Evolutionary conservation across 352 stramenopile genomes (phyloP).

Genomic region (Pythium plurisporium): DNA sequence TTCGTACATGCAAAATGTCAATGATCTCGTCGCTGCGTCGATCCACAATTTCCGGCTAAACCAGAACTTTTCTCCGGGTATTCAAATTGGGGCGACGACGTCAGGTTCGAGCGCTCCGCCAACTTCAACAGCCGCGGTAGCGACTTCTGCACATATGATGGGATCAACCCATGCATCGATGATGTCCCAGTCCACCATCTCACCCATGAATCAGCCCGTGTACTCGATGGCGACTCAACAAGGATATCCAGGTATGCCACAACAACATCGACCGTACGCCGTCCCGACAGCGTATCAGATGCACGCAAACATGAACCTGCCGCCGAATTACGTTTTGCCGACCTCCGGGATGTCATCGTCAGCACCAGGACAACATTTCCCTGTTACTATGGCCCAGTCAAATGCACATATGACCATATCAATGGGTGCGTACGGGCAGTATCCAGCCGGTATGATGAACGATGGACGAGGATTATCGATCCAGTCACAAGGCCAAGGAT

Average conservation of each 20-base stretch:
- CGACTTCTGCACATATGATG: slow-evolving; percentile 11
- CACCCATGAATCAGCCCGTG: slow-evolving; percentile 34
- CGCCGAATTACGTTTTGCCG: slow-evolving; percentile 50
- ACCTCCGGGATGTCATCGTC: slow-evolving; percentile 7
- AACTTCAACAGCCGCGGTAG: background rate
- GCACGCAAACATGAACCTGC: slow-evolving; percentile 35
- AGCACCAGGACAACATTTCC: slow-evolving; percentile 5
- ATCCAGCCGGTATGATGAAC: slow-evolving; percentile 4
- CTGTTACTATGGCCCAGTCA: slow-evolving; percentile 8
- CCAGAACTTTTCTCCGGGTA: slow-evolving; percentile 46
- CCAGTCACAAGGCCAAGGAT: slow-evolving; percentile 1
- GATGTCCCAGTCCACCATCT: slow-evolving; percentile 31
- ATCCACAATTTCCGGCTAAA: slow-evolving; percentile 78
- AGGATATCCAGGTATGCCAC: slow-evolving; percentile 38
- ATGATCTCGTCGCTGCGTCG: slow-evolving; percentile 59
- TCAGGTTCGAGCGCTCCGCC: slow-evolving; percentile 16
- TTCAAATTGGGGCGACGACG: slow-evolving; percentile 16
- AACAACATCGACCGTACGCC: slow-evolving; percentile 29
- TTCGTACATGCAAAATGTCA: slow-evolving; percentile 50
- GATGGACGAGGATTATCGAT: slow-evolving; percentile 4
- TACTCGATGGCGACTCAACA: slow-evolving; percentile 36
- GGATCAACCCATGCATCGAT: slow-evolving; percentile 9
- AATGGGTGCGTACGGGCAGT: slow-evolving; percentile 18
- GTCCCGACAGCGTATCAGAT: slow-evolving; percentile 40
- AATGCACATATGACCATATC: slow-evolving; percentile 12